Conservation (phyloP, 257 asterid genomes). For the Gentiana dahurica region DNA sequence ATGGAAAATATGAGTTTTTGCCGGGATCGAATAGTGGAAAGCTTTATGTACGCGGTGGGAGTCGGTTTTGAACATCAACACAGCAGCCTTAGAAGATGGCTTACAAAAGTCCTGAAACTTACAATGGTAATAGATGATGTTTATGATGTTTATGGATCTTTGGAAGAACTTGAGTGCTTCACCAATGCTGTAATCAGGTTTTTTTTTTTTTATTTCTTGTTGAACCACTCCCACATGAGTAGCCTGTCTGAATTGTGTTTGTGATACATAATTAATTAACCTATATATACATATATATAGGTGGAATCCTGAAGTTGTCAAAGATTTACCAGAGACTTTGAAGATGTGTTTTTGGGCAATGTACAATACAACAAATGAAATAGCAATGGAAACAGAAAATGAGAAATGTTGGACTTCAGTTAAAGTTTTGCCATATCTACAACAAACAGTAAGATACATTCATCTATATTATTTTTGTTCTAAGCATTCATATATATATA, state of each 20-base stretch:
- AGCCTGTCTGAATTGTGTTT: too few species aligned
- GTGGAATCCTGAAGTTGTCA: too few species aligned
- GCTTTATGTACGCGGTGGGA: constrained; percentile 46
- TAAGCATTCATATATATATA: constrained; percentile 22
- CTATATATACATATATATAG: too few species aligned
- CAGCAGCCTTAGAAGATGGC: constrained; percentile 34
- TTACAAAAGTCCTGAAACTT: constrained; percentile 31
- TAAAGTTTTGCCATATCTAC: constrained; percentile 27
- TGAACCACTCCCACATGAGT: too few species aligned
- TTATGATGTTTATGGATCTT: constrained; percentile 41
- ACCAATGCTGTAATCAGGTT: constrained; percentile 40
- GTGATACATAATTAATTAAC: too few species aligned
- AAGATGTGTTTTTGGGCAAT: constrained; percentile 33
- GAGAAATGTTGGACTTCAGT: constrained; percentile 32
- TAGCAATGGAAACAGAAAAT: too few species aligned
- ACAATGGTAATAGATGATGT: constrained; percentile 45
- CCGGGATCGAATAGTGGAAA: constrained; percentile 43
- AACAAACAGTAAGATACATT: constrained; percentile 27
- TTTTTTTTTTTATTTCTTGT: too few species aligned
- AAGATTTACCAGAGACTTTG: neutral
- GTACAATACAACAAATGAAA: constrained; percentile 11
- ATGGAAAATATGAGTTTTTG: constrained; percentile 29
- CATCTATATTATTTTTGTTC: neutral
- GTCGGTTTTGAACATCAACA: constrained; percentile 44
- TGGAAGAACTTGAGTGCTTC: constrained; percentile 27